Conservation (phyloP, 1,284 basidiomycete genomes). For the Chondrostereum purpureum region DNA sequence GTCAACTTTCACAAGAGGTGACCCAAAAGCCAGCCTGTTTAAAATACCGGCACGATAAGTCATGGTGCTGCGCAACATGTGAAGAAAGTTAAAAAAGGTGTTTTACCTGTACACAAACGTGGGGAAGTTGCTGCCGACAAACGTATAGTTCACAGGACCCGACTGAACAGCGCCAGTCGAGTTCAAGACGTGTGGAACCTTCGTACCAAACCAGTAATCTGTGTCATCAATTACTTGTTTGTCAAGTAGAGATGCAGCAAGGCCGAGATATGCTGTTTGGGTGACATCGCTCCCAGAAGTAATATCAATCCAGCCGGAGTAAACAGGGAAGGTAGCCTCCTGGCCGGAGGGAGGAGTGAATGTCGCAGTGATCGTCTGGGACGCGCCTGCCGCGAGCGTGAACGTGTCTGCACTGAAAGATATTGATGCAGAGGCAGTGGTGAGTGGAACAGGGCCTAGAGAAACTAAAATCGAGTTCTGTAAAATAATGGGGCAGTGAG, state of each 20-base stretch:
- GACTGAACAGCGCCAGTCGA: slow-evolving; percentile 30
- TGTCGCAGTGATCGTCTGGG: slow-evolving; percentile 23
- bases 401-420: slow-evolving; percentile 24
- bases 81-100: too few species aligned
- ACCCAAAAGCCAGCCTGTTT: slow-evolving; percentile 35
- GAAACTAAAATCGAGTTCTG: slow-evolving; percentile 34
- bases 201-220: slow-evolving; percentile 36
- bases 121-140: slow-evolving; percentile 38
- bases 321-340: slow-evolving; percentile 48
- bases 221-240: slow-evolving; percentile 46
- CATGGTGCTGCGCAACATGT: too few species aligned
- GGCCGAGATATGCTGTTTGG: slow-evolving; percentile 47
- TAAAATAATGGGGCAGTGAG: background rate
- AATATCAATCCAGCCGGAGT: slow-evolving; percentile 53
- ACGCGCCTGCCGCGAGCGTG: slow-evolving; percentile 27
- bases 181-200: slow-evolving; percentile 36
- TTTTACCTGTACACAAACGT: slow-evolving; percentile 36
- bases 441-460: slow-evolving; percentile 44
- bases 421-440: slow-evolving; percentile 36
- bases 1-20: slow-evolving; percentile 32
- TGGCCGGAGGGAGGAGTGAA: slow-evolving; percentile 39
- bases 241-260: slow-evolving; percentile 32
- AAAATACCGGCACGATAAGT: too few species aligned
- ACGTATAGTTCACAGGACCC: slow-evolving; percentile 43
- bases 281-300: slow-evolving; percentile 27